Evolutionary conservation across 257 asterid species (phyloP).

Genomic region (Prunella vulgaris): DNA sequence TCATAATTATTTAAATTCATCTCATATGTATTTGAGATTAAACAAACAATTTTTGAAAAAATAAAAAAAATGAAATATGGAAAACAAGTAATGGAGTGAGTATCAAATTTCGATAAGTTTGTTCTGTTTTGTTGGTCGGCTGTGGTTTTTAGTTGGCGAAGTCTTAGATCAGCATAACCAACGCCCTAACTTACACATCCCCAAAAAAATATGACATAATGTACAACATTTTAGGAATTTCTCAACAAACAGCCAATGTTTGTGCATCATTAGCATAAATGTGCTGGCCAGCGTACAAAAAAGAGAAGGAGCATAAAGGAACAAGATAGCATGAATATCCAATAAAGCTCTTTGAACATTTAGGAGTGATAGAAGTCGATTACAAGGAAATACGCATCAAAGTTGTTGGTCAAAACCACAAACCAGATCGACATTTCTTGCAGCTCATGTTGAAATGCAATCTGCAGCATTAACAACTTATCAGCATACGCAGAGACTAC

Average conservation of each 20-base stretch:
- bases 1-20: too few species aligned
- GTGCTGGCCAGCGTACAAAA: neutral
- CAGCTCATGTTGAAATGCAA: neutral
- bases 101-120: too few species aligned
- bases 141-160: too few species aligned
- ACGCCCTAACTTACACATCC: neutral
- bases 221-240: neutral
- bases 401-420: constrained; percentile 13
- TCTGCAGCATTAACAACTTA: constrained; percentile 24
- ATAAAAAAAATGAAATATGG: too few species aligned
- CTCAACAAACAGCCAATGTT: neutral
- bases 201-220: neutral
- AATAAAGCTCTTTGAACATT: neutral
- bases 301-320: neutral
- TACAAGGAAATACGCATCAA: constrained; percentile 6
- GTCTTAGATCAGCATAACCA: too few species aligned
- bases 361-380: neutral
- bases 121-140: too few species aligned
- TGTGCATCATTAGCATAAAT: constrained; percentile 17
- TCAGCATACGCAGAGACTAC: neutral
- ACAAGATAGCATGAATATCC: neutral
- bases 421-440: constrained; percentile 15
- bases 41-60: too few species aligned
- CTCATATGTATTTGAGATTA: too few species aligned
- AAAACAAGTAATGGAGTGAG: too few species aligned